Evolutionary conservation across 495 filamentous ascomycete species (phyloP), one percentile per base, ranked within the genome.

Genomic region (Podospora fimiseda): DNA sequence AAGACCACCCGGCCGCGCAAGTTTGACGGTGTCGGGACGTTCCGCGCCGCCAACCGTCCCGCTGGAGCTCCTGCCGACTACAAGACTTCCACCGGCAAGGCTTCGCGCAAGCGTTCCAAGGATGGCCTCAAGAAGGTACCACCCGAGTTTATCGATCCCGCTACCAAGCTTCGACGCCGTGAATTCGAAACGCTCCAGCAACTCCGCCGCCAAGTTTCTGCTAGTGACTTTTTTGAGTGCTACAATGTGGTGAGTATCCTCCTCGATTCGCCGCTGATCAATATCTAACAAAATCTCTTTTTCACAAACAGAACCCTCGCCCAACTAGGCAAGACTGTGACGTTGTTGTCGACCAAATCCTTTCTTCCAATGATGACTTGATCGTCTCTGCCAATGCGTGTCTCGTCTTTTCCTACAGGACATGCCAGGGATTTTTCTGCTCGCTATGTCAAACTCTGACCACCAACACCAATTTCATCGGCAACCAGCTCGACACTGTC

Each of bases 341-440:
- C 19, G 53, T 48, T 13, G 57, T 73, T 23, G 61, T 68, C 55
- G 54, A 56, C 51, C 58, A 70, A 19, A 64, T 74, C 5, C 44
- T 62, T 11, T 58, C 55, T 2, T 59, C 70, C 15, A 55, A 63
- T 41, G 61, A 65, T 27, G 49, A 63, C 11, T 54, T 72, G 38
- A 58, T 68, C 21, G 55, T 74, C n/a, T 52, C 68, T 15, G 47
- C 64, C 40, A 68, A 62, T 53, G 58, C 70, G 14, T 74, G 71
- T 55, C 60, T 73, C 2, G 45, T 64, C 27, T 74, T 70, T 52
- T 52, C 65, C 18, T 70, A 51, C 45, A 21, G 53, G 27, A 69
- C 69, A 15, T 74, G 71, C 53, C 63, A 67, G 60, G 71, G 58
- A 44, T 73, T 73, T 57, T 74, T 74, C 62, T 74, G 70, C 59